Percentiles rank a stretch among this genome's conserved stretches.
Conservation (phyloP, 352 stramenopile genomes). For the Globisporangium ultimum region DNA sequence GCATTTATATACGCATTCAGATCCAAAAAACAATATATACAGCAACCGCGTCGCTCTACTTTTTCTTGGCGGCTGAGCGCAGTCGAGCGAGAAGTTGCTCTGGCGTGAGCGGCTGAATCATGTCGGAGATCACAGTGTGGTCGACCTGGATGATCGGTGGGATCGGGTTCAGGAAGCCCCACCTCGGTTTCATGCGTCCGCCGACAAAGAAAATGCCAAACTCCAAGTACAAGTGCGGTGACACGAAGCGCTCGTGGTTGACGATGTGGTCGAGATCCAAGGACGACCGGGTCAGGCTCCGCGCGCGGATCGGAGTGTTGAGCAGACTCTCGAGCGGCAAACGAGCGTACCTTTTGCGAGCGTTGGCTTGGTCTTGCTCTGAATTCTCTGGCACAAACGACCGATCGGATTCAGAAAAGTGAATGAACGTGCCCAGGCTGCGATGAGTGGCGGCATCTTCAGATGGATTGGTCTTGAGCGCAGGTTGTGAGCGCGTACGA, state of each 20-base stretch:
- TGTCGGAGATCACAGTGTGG: conserved; percentile 8
- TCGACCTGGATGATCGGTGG: conserved; percentile 6
- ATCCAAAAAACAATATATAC: too few relatives aligned
- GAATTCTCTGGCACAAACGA: conserved; percentile 6
- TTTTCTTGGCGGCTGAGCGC: not conserved
- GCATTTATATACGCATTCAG: too few relatives aligned
- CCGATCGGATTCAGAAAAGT: conserved; percentile 2
- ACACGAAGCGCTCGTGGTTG: conserved; percentile 10
- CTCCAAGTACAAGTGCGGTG: conserved; percentile 6
- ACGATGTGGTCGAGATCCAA: conserved; percentile 9
- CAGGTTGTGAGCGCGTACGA: too few relatives aligned
- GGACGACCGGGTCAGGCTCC: not conserved
- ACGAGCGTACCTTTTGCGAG: conserved; percentile 7
- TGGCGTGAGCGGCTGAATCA: conserved; percentile 1
- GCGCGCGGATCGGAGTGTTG: conserved; percentile 5
- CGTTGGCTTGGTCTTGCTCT: conserved; percentile 1
- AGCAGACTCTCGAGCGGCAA: conserved; percentile 10
- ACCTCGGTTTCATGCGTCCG: conserved; percentile 8
- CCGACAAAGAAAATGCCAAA: conserved; percentile 10
- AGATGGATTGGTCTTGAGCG: too few relatives aligned
- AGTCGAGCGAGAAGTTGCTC: conserved; percentile 6
- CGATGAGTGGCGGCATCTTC: not conserved
- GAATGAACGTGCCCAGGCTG: conserved; percentile 1
- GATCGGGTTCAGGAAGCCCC: conserved; percentile 9
- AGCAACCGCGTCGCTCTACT: too few relatives aligned